These are phyloP conservation scores for Cercospora zeae-maydis DNA, from an alignment of 2,329 filamentous ascomycete species.

Conservation along the genomic window DNA sequence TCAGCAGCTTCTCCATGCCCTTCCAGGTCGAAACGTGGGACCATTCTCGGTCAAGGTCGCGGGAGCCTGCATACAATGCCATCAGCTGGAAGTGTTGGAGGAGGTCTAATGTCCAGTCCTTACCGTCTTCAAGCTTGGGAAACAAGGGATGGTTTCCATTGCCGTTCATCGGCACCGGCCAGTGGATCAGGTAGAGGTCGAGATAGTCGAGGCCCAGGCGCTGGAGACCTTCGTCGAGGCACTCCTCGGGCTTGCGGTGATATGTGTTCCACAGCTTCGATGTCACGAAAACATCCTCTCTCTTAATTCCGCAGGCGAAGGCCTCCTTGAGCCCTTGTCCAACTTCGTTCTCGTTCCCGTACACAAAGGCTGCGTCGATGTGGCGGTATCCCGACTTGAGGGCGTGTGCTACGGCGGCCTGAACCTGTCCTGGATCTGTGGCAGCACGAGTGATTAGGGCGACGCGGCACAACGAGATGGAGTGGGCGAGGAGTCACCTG, in stretches of 20 bases:
- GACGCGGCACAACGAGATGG: not conserved
- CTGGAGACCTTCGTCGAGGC: constrained; percentile 67
- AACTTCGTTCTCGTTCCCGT: constrained; percentile 79
- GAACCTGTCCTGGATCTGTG: constrained; percentile 45
- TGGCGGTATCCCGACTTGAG: constrained; percentile 50
- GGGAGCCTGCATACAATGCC: constrained; percentile 44
- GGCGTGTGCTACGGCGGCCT: constrained; percentile 47
- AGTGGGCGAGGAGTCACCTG: constrained; percentile 4
- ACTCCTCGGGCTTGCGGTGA: constrained; percentile 65
- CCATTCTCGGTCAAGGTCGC: constrained; percentile 67
- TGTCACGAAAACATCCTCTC: constrained; percentile 77
- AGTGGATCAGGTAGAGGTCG: constrained; percentile 79
- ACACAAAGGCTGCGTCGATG: constrained; percentile 70
- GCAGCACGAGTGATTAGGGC: not conserved
- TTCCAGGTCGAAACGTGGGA: constrained; percentile 75
- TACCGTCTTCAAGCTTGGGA: constrained; percentile 66
- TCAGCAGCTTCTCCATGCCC: constrained; percentile 63
- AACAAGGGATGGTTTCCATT: constrained; percentile 68
- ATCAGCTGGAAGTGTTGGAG: not conserved
- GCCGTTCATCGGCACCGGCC: constrained; percentile 72
- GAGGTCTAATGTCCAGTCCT: not conserved
- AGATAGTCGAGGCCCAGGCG: constrained; percentile 74
- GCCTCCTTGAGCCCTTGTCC: constrained; percentile 73
- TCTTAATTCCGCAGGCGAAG: constrained; percentile 63
- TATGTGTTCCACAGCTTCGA: constrained; percentile 85